Evolutionary conservation across 1,284 basidiomycete genomes (phyloP), one percentile per base, ranked within the genome.

Genomic region (Dichomitus squalens): DNA sequence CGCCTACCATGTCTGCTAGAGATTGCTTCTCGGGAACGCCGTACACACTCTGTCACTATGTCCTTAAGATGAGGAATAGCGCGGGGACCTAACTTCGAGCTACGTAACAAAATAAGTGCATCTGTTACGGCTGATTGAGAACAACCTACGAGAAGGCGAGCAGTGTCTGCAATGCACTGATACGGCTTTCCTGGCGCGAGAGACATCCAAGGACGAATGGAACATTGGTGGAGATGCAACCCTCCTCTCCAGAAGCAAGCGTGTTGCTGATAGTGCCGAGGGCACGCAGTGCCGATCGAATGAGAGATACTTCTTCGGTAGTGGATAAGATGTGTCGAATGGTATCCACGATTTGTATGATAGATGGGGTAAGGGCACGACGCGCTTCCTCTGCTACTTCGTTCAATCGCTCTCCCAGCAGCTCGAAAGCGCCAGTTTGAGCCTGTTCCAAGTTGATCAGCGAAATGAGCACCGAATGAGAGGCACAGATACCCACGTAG

Each of bases 21-120:
- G 6, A 72, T 66, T 23, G 76, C 70, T 34, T 73, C 71, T 16
- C 76, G 76, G 43, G 88, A 75, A 38, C 86, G 68, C 8, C 70
- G 61, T 27, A 87, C 76, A 58, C 84, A 84, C 51, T 85, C 78
- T 7, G 82, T 74, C 31, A 92, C 79, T 47, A 95, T 82, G n/a
- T 83, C 79, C 54, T 86, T 86, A 72, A 95, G 88, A 73, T 86
- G 82, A 6, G 95, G 92, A 50, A 97, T 93, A 49, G 93, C 79
- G 0, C 95, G 87, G 20, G 94, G 92, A 0, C 92, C 93, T n/a
- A 96, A 81, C 53, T 86, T 87, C 18, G 79, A 72, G 21, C 92
- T 36, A 31, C 11, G 31, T 31, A 25, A 7, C 35, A 14, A n/a
- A 8, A 9, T 36, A 8, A 29, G 44, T 11, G 6, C 18, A 4